Base-by-base conservation (phyloP, 371 early-diverging fungal genomes). In the Nematocida ausubeli region DNA sequence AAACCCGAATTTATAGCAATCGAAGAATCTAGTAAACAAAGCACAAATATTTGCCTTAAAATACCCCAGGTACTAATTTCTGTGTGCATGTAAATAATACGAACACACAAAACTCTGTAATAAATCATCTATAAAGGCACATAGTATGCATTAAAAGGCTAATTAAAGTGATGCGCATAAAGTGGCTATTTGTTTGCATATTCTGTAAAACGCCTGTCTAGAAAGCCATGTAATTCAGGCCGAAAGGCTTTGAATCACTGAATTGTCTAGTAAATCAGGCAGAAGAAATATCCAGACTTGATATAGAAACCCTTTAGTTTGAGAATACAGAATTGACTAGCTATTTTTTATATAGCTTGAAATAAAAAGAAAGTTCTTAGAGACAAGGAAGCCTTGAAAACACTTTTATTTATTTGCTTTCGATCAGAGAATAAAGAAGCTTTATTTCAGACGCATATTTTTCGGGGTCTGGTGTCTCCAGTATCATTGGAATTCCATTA, bases 401-500 rank as follows among this genome's bases (percentile, higher is more conserved):
- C 2, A 54, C 7, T n/a, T 28, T 16, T 39, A 34, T 39, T 35
- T 28, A 60, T 28, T 66, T 51, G 1, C 34, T 35, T 49, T 70
- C 64, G 28, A 56, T 63, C 16, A 81, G 40, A 40, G 42, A 34
- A 47, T 68, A 81, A 2, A 84, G 69, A 24, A 86, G 57, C 12
- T 51, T 42, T 34, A 85, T 81, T 65, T 86, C 87, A 42, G 84
- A 54, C 28, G 82, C 81, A 40, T 81, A 81, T 16, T 75, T 80
- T 2, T 70, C 82, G 50, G 81, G 82, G 32, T 85, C 84, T 2
- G 90, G 90, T 49, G 89, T 89, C 81, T 90, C 90, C 37, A 89
- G 81, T 28, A 90, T 83, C 68, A 89, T 52, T 4, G 89, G 89
- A 40, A 89, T 87, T 40, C 81, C 82, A 40, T 88, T 82, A 79